Conservation (phyloP, 2,329 filamentous ascomycete genomes). For the Didymosphaeria variabile region DNA sequence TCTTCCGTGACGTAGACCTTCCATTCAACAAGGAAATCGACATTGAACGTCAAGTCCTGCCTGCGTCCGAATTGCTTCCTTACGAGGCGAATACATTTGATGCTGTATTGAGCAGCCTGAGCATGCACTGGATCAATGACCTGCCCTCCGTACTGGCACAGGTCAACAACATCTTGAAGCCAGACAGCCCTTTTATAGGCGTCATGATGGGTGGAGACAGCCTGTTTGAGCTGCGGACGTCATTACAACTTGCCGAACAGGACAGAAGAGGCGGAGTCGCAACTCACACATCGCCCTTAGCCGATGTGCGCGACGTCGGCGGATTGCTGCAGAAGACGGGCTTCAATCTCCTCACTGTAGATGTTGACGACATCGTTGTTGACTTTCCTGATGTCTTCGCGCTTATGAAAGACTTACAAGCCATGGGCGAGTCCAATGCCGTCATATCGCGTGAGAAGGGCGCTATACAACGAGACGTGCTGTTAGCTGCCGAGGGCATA, state of each 20-base stretch:
- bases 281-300: slow-evolving; percentile 88
- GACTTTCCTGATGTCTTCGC: slow-evolving; percentile 91
- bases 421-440: slow-evolving; percentile 95
- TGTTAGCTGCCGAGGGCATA: slow-evolving; percentile 87
- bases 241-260: slow-evolving; percentile 89
- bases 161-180: slow-evolving; percentile 87
- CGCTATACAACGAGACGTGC: slow-evolving; percentile 77
- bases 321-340: slow-evolving; percentile 85
- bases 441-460: slow-evolving; percentile 85
- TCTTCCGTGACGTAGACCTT: slow-evolving; percentile 80
- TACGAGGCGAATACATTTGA: slow-evolving; percentile 83
- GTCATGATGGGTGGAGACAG: slow-evolving; percentile 98
- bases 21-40: slow-evolving; percentile 78
- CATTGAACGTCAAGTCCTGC: slow-evolving; percentile 78
- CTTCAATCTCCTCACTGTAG: slow-evolving; percentile 95
- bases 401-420: slow-evolving; percentile 91
- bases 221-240: slow-evolving; percentile 90
- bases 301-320: slow-evolving; percentile 90
- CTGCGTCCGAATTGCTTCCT: slow-evolving; percentile 77
- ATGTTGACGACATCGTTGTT: slow-evolving; percentile 96
- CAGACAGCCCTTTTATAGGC: slow-evolving; percentile 89
- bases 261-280: slow-evolving; percentile 91
- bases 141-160: slow-evolving; percentile 84
- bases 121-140: slow-evolving; percentile 97
- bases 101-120: slow-evolving; percentile 86